Evolutionary conservation across 2,329 filamentous ascomycete genomes (phyloP).

Genomic region (Plectosphaerella sp.): DNA sequence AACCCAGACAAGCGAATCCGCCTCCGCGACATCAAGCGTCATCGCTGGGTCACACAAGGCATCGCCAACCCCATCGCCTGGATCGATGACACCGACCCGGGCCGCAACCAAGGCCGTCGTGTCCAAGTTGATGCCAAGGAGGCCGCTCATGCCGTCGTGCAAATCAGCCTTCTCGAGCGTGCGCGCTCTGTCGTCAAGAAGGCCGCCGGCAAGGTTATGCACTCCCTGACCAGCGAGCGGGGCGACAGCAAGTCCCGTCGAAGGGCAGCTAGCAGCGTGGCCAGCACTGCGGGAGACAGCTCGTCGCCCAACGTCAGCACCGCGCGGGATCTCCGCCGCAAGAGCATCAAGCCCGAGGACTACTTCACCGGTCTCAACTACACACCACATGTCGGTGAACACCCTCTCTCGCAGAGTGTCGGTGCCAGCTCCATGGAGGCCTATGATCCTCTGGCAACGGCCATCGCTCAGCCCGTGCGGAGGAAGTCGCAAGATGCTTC

Average conservation of each 20-base stretch:
- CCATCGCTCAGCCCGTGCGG: slow-evolving; percentile 7
- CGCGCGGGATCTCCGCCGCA: slow-evolving; percentile 45
- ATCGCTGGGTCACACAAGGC: slow-evolving; percentile 83
- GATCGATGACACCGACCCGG: slow-evolving; percentile 93
- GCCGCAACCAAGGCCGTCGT: slow-evolving; percentile 70
- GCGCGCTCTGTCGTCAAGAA: slow-evolving; percentile 75
- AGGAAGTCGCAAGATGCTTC: neutral
- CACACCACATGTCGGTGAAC: slow-evolving; percentile 37
- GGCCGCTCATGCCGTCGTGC: slow-evolving; percentile 84
- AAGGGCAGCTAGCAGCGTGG: slow-evolving; percentile 57
- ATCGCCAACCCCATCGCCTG: slow-evolving; percentile 71
- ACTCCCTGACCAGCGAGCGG: slow-evolving; percentile 50
- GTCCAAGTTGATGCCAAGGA: slow-evolving; percentile 92
- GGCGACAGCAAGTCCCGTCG: slow-evolving; percentile 49
- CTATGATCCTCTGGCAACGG: slow-evolving; percentile 36
- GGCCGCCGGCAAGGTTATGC: slow-evolving; percentile 58
- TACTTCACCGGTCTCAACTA: slow-evolving; percentile 44
- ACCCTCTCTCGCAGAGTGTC: slow-evolving; percentile 72
- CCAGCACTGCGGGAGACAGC: slow-evolving; percentile 59
- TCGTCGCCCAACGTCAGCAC: slow-evolving; percentile 16
- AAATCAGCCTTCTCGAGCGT: slow-evolving; percentile 80
- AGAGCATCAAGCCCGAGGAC: slow-evolving; percentile 50
- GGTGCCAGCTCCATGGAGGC: slow-evolving; percentile 61
- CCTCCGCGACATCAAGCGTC: slow-evolving; percentile 86
- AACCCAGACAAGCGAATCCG: slow-evolving; percentile 86